These are phyloP conservation scores for Diaporthe australafricana DNA, from an alignment of 2,329 filamentous ascomycete genomes.

Conservation along the genomic window DNA sequence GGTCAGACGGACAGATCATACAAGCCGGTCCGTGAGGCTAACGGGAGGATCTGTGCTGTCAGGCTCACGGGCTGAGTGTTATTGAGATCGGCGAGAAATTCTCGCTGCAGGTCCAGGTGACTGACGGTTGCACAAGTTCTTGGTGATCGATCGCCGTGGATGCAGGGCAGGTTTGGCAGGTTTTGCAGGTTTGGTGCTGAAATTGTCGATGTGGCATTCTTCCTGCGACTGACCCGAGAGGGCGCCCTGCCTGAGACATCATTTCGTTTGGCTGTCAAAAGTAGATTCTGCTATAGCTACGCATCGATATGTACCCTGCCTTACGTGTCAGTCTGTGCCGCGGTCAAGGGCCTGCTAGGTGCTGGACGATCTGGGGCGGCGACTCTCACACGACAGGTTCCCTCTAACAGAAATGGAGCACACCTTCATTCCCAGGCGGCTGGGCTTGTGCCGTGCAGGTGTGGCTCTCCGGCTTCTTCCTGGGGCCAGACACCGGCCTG, in stretches of 20 bases:
- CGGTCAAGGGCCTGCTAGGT: background rate
- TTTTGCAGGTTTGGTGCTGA: background rate
- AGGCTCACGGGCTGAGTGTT: background rate
- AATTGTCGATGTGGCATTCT: background rate
- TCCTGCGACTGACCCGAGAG: background rate
- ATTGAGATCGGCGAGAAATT: constrained; percentile 17
- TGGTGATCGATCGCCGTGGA: background rate
- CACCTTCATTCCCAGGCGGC: constrained; percentile 9
- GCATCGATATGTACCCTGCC: too few relatives aligned
- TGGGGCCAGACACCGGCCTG: background rate
- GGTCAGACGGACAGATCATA: constrained; percentile 29
- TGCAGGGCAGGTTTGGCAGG: background rate
- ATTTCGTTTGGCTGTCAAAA: background rate
- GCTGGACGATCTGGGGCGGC: background rate
- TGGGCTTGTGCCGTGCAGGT: constrained; percentile 9
- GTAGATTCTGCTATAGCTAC: background rate
- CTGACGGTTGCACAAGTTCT: background rate
- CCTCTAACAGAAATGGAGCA: background rate
- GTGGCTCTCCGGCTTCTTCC: constrained; percentile 40
- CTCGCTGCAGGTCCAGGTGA: constrained; percentile 19
- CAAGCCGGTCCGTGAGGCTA: constrained; percentile 6
- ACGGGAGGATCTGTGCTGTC: background rate
- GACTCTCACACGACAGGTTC: background rate
- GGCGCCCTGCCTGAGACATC: background rate
- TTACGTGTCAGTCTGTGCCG: background rate